Base-by-base conservation (phyloP, 805 yeast genomes). In the Candida yuanshanica region DNA sequence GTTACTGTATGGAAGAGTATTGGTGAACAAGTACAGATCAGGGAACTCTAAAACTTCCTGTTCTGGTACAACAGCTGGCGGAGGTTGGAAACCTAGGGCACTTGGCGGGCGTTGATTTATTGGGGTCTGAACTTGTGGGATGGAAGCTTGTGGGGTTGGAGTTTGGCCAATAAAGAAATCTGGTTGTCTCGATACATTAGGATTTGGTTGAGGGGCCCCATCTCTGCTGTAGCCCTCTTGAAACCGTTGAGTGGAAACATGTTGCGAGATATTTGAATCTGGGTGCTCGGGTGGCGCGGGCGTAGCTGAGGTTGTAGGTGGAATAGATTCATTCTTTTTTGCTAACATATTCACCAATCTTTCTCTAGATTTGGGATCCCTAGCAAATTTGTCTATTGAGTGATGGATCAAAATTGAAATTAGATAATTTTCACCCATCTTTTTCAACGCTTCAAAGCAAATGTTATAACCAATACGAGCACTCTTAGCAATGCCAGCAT, bases 391-490 rank as follows among this genome's bases (percentile, higher is more conserved):
- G 25, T 73, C 66, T 17, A 83, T 68, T 43, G 75, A 63, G 44
- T 66, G 70, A 42, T 70, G 70, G 8, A 82, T 74, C 39, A 78
- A 72, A 36, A 60, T 53, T 2, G 72, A 74, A 35, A 79, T 68
- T 14, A 79, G 66, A 60, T 80, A 78, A 27, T 71, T 75, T 23
- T 74, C 72, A 44, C 81, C 65, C 14, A 69, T 52, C 36, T 58
- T 66, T 11, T 53, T 49, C 39, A 74, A 48, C 2, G 72, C 65
- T 22, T 56, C 45, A 22, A 37, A 37, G 22, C 69, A 60, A 2
- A 62, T 48, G 1, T 48, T 50, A 37, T 66, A 52, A 1, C 71
- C 66, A 21, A 52, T 38, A 38, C 54, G 58, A 3, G 75, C 72
- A 12, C 63, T 53, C 38, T 60, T 64, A 0, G 59, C 59, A 38